A percentile compares a stretch with the other conserved stretches of the same genome.
These are phyloP conservation scores for Lenzites betulinus DNA, from an alignment of 768 basidiomycete genomes.

Conservation along the genomic window DNA sequence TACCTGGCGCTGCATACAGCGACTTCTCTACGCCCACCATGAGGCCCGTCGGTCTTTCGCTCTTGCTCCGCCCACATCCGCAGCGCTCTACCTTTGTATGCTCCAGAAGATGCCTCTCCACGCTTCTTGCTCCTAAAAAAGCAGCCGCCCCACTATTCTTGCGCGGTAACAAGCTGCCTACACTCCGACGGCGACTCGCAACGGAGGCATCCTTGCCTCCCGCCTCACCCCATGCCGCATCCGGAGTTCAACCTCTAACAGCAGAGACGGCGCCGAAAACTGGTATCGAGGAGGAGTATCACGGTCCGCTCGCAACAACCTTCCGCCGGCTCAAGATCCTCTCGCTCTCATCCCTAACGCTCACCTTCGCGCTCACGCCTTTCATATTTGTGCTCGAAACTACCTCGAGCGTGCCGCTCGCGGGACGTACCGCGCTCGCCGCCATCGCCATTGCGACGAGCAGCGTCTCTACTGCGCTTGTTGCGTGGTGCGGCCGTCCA, in stretches of 20 bases:
- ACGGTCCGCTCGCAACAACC: slow-evolving; percentile 70
- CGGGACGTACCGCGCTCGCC: slow-evolving; percentile 68
- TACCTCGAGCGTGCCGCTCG: slow-evolving; percentile 62
- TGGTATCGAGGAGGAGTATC: slow-evolving; percentile 46
- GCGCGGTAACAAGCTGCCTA: background rate
- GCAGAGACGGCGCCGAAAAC: background rate
- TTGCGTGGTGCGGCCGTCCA: slow-evolving; percentile 70
- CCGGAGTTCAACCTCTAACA: background rate
- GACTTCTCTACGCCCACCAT: slow-evolving; percentile 7
- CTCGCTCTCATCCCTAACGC: slow-evolving; percentile 74
- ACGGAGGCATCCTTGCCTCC: background rate
- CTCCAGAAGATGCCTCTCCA: slow-evolving; percentile 4
- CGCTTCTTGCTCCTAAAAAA: background rate
- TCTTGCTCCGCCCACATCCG: background rate
- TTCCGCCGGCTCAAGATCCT: slow-evolving; percentile 82
- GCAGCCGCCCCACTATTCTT: too few species aligned
- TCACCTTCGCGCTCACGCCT: slow-evolving; percentile 70
- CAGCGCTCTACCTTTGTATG: background rate
- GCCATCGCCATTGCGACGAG: slow-evolving; percentile 72
- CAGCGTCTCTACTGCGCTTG: slow-evolving; percentile 70
- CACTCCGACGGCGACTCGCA: background rate
- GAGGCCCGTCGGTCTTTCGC: background rate
- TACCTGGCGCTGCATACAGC: background rate
- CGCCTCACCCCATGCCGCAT: background rate
- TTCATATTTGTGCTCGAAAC: slow-evolving; percentile 79